These are phyloP conservation scores for Inonotus obliquus DNA, from an alignment of 1,284 basidiomycete species.

Conservation along the genomic window DNA sequence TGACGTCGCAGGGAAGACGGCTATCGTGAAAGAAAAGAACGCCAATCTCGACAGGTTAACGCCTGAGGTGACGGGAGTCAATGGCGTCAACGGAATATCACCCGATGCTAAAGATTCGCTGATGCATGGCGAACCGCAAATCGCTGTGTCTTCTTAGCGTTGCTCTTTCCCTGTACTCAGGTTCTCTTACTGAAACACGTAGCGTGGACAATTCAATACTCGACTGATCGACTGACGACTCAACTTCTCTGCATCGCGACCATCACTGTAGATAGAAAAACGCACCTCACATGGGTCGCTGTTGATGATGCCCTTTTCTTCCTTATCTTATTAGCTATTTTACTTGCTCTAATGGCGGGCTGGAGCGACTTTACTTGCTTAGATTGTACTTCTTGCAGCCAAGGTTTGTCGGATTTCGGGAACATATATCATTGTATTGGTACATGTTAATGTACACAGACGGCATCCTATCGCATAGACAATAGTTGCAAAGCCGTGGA, in stretches of 20 bases:
- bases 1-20: slow-evolving; percentile 8
- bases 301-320: background rate
- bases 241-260: background rate
- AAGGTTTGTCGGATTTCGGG: background rate
- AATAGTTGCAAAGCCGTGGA: too few relatives aligned
- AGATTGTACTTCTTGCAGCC: background rate
- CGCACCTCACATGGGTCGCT: background rate
- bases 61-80: background rate
- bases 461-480: too few relatives aligned
- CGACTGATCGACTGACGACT: background rate
- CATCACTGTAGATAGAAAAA: background rate
- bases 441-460: background rate
- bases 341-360: background rate
- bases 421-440: background rate
- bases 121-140: slow-evolving; percentile 10
- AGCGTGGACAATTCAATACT: too few relatives aligned
- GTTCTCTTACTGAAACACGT: background rate
- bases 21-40: background rate
- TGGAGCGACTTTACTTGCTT: background rate
- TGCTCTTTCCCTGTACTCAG: background rate
- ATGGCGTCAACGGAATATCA: slow-evolving; percentile 2
- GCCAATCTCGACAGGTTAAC: background rate
- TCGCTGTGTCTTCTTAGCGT: slow-evolving; percentile 6
- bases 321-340: background rate
- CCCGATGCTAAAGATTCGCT: slow-evolving; percentile 1